phyloP scores from a whole-genome alignment of 73 alveolate species.

The Durusdinium trenchii region DNA sequence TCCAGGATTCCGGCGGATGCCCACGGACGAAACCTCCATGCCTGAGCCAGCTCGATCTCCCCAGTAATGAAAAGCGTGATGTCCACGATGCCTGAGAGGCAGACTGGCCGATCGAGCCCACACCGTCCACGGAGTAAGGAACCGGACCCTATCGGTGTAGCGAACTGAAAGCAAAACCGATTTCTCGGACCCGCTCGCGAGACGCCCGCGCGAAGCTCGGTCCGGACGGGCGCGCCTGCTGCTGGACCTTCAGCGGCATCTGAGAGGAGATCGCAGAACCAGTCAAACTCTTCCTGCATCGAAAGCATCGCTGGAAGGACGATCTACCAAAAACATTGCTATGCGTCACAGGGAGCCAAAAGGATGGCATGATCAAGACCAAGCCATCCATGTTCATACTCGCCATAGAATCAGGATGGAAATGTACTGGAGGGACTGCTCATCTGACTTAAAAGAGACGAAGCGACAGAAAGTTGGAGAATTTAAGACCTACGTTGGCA shows the following conservation, averaged over 20 bases:
- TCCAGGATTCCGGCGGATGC: neutral
- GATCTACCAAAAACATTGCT: neutral
- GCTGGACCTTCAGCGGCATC: conserved; percentile 94
- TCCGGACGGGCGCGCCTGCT: conserved; percentile 64
- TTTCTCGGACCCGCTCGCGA: no score
- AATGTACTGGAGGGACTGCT: no score
- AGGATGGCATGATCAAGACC: neutral
- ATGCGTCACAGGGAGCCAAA: neutral
- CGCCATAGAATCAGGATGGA: no score
- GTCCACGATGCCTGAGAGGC: conserved; percentile 52
- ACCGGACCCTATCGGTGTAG: no score
- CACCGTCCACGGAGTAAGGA: no score
- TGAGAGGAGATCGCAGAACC: conserved; percentile 80
- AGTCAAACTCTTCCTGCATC: conserved; percentile 74
- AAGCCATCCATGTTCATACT: no score
- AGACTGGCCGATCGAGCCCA: no score
- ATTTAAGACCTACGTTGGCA: no score
- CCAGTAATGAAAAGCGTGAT: conserved; percentile 76
- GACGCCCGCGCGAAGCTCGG: no score
- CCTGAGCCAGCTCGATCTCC: conserved; percentile 87
- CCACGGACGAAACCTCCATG: neutral
- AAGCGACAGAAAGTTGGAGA: no score
- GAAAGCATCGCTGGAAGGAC: neutral
- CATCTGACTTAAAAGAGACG: no score
- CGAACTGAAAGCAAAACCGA: no score